Evolutionary conservation across 495 filamentous ascomycete genomes (phyloP), one percentile per base, ranked within the genome.

Genomic region (Acidiella bohemica): DNA sequence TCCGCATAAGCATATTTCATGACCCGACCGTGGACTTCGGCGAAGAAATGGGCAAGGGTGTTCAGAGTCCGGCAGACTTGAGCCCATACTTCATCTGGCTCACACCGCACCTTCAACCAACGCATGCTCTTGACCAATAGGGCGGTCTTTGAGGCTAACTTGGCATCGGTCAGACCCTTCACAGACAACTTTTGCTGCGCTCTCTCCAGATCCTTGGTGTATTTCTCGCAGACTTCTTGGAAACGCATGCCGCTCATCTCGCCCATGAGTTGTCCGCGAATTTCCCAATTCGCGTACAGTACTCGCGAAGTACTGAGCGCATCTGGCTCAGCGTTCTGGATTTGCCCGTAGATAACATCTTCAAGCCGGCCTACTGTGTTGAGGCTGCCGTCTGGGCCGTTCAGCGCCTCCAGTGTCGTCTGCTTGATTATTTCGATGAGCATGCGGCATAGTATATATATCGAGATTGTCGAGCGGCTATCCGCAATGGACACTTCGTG

Each of bases 161-260:
- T 82, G 24, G 49, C 44, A 36, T 57, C 60, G 18, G 49, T 49
- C 17, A 51, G 68, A 6, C 68, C 77, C 40, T 82, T 84, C n/a
- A 70, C 51, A 2, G 64, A 63, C 41, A 85, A 66, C 4, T 84
- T 78, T 49, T 76, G 76, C 39, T 93, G 75, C 8, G 75, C 77
- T 16, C 68, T 70, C 36, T 83, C 79, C 4, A 99, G 70, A 55
- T 95, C 87, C 16, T 58, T 59, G 39, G 92, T 60, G 55, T 92
- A 99, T 17, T 82, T 75, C 39, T 77, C 72, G 18, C 81, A 71
- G 21, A 99, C 88, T 44, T 74, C 82, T 20, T 73, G 63, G 59
- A 99, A 93, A 54, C 87, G 84, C 47, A 84, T 73, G 37, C 79
- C 81, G 59, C 90, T 93, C 86, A 99, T 94, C 18, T 82, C 86